These are phyloP conservation scores for Aureobasidium sp. DNA, from an alignment of 2,329 filamentous ascomycete genomes.

Conservation along the genomic window DNA sequence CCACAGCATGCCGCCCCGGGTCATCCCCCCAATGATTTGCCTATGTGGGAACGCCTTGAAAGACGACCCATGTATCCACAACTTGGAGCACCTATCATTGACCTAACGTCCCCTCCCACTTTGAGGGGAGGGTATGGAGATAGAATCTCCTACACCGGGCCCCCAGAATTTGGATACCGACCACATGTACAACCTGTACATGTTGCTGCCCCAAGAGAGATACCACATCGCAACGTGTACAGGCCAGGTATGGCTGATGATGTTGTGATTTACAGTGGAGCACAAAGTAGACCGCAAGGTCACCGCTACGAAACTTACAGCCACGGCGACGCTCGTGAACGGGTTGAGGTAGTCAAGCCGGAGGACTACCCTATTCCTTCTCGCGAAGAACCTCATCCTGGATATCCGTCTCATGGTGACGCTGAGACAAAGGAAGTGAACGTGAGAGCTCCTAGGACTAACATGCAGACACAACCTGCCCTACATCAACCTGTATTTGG, in stretches of 20 bases:
- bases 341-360: not conserved
- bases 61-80: slow-evolving; percentile 5
- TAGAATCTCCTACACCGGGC: slow-evolving; percentile 7
- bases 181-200: not conserved
- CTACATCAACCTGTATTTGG: slow-evolving; percentile 12
- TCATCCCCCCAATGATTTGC: not conserved
- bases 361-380: not conserved
- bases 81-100: not conserved
- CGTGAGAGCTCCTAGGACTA: not conserved
- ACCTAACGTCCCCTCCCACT: not conserved
- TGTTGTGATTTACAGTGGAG: not conserved
- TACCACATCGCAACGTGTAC: not conserved
- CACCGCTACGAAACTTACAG: not conserved
- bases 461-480: not conserved
- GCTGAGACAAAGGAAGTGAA: not conserved
- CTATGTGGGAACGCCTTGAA: not conserved
- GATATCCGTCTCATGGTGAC: not conserved
- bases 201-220: not conserved
- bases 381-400: not conserved
- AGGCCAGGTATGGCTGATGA: not conserved
- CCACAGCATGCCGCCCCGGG: not conserved
- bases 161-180: not conserved
- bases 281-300: not conserved
- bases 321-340: not conserved
- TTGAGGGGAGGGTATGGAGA: not conserved